Percentiles rank a stretch among this genome's conserved stretches.
phyloP scores from a whole-genome alignment of 768 basidiomycete species.

The Hypholoma sublateritium region DNA sequence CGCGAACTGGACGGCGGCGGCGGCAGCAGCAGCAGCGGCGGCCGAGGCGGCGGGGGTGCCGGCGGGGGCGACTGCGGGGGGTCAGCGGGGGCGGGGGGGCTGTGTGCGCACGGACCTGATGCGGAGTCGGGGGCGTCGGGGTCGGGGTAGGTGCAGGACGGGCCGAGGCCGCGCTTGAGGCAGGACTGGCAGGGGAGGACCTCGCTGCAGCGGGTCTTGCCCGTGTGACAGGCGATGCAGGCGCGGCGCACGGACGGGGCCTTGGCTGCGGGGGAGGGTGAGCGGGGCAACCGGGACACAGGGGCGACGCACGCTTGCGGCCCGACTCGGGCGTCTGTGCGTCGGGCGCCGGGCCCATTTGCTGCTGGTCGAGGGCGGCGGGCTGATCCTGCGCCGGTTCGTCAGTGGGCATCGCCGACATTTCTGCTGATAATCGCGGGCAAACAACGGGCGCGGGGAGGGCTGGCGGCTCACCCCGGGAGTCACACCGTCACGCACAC shows the following conservation, averaged over 20 bases:
- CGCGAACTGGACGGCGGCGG: conserved; percentile 40
- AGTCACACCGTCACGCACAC: conserved; percentile 17
- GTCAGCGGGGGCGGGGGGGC: conserved; percentile 16
- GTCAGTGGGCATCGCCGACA: conserved; percentile 77
- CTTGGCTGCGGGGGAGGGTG: conserved; percentile 51
- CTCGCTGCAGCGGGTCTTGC: conserved; percentile 83
- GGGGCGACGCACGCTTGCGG: conserved; percentile 59
- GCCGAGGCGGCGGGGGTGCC: conserved; percentile 11
- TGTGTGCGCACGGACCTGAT: conserved; percentile 39
- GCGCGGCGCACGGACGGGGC: conserved; percentile 80
- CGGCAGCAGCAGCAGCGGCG: conserved; percentile 18
- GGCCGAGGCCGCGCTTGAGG: conserved; percentile 75
- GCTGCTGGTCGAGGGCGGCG: conserved; percentile 59
- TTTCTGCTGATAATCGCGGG: conserved; percentile 35
- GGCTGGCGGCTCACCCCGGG: conserved; percentile 14
- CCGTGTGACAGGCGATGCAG: conserved; percentile 78
- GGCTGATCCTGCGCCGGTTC: conserved; percentile 56
- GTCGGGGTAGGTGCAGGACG: conserved; percentile 74
- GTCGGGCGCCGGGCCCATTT: conserved; percentile 41
- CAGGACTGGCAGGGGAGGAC: conserved; percentile 84
- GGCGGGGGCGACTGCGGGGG: conserved; percentile 3
- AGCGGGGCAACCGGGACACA: conserved; percentile 14
- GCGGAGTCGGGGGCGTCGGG: conserved; percentile 59
- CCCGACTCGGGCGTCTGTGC: conserved; percentile 30
- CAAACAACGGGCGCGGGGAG: too few species aligned